Conservation (phyloP, 2,329 filamentous ascomycete species). For the Colletotrichum noveboracense region DNA sequence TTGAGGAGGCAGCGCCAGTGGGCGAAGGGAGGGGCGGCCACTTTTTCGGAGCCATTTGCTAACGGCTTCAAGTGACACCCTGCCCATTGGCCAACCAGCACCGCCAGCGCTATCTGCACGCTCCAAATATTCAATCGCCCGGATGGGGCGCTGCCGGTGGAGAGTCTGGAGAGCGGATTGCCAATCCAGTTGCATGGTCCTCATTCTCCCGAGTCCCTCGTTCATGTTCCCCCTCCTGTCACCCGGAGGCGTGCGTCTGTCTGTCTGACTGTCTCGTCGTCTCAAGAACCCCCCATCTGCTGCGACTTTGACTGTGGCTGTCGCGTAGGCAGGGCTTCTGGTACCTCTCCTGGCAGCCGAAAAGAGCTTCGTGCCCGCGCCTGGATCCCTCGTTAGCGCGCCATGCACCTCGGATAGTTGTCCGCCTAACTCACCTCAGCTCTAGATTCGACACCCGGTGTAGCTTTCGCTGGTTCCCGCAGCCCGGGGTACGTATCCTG, state of each 20-base stretch:
- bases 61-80: conserved; percentile 18
- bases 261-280: background rate
- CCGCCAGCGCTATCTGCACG: conserved; percentile 11
- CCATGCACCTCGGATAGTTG: conserved; percentile 3
- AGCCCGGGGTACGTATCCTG: background rate
- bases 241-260: background rate
- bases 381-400: conserved; percentile 1
- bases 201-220: background rate
- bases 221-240: background rate
- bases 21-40: conserved; percentile 1
- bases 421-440: conserved; percentile 8
- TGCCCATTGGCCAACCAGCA: conserved; percentile 18
- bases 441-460: background rate
- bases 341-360: background rate
- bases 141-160: background rate
- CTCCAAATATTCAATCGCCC: conserved; percentile 11
- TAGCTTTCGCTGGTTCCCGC: conserved; percentile 6
- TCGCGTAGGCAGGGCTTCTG: background rate
- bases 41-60: conserved; percentile 19
- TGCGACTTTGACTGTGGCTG: background rate
- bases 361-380: background rate
- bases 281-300: background rate
- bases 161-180: conserved; percentile 9
- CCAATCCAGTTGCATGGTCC: background rate
- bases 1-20: conserved; percentile 9